These are phyloP conservation scores for Elongisporangium senticosum DNA, from an alignment of 352 stramenopile species.

Conservation along the genomic window DNA sequence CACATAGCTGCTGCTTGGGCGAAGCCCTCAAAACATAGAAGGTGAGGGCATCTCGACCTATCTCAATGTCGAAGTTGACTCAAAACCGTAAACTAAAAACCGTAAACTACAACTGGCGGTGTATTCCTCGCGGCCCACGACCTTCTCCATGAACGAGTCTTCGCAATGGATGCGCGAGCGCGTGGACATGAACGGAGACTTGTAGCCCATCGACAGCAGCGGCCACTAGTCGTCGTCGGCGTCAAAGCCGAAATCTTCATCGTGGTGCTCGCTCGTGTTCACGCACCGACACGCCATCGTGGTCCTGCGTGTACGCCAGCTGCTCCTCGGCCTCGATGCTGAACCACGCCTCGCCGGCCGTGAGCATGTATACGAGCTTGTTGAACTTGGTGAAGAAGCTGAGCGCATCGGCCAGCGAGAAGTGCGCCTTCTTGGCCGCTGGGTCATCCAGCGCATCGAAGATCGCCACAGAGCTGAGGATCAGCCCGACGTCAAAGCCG, in stretches of 20 bases:
- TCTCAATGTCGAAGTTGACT: too few relatives aligned
- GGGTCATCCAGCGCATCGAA: slow-evolving; percentile 60
- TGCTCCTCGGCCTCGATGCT: slow-evolving; percentile 83
- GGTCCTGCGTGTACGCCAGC: slow-evolving; percentile 71
- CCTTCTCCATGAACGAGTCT: neutral
- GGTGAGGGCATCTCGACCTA: too few relatives aligned
- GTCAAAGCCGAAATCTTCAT: slow-evolving; percentile 24
- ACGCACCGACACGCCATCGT: slow-evolving; percentile 53
- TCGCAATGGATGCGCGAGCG: slow-evolving; percentile 33
- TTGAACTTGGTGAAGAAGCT: slow-evolving; percentile 64
- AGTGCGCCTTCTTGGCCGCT: slow-evolving; percentile 56
- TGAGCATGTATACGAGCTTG: slow-evolving; percentile 57
- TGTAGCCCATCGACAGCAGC: slow-evolving; percentile 31
- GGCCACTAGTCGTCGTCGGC: slow-evolving; percentile 35
- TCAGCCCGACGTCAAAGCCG: slow-evolving; percentile 70
- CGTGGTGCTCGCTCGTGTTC: slow-evolving; percentile 11
- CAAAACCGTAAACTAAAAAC: too few relatives aligned
- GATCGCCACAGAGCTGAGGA: slow-evolving; percentile 63
- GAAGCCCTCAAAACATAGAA: too few relatives aligned
- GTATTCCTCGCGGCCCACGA: neutral
- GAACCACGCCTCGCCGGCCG: slow-evolving; percentile 72
- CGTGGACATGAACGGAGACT: slow-evolving; percentile 40
- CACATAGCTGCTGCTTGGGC: too few relatives aligned
- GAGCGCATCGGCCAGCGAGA: slow-evolving; percentile 69
- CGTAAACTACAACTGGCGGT: too few relatives aligned